Conservation (phyloP, 192 early-diverging fungal genomes). For the Coemansia asiatica region DNA sequence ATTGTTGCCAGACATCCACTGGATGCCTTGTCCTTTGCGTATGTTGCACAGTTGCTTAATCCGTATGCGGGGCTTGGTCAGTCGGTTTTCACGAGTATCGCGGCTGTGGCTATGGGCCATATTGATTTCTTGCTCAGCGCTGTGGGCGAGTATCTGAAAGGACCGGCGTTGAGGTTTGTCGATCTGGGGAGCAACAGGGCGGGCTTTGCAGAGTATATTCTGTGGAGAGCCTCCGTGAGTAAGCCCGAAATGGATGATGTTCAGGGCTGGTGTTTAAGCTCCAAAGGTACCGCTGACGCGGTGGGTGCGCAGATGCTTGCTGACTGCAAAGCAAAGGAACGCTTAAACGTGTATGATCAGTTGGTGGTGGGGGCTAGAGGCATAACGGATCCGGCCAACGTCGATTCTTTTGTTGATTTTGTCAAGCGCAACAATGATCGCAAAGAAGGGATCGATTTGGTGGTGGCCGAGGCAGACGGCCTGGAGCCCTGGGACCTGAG, state of each 20-base stretch:
- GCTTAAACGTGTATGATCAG: background rate
- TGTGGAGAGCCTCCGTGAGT: constrained; percentile 20
- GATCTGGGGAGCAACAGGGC: constrained; percentile 24
- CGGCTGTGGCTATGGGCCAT: constrained; percentile 28
- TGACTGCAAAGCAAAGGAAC: constrained; percentile 3
- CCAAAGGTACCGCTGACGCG: background rate
- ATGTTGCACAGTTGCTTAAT: background rate
- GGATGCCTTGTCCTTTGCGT: background rate
- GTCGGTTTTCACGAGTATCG: constrained; percentile 4
- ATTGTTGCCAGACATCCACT: background rate
- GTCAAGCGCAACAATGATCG: constrained; percentile 6
- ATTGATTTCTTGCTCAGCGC: constrained; percentile 26
- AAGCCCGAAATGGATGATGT: background rate
- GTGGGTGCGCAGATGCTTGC: constrained; percentile 1
- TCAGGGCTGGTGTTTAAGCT: constrained; percentile 39
- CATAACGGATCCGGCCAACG: constrained; percentile 15
- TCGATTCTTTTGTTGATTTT: constrained; percentile 27
- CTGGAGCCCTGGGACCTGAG: constrained; percentile 4
- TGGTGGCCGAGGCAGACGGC: constrained; percentile 20
- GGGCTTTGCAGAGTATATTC: constrained; percentile 33
- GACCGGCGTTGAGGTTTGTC: constrained; percentile 16
- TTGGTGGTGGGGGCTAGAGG: background rate
- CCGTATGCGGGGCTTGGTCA: constrained; percentile 23
- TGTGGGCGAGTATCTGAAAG: constrained; percentile 22
- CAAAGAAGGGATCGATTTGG: constrained; percentile 28